These are phyloP conservation scores for Pistacia atlantica DNA, from an alignment of 345 rosid species.

Conservation along the genomic window DNA sequence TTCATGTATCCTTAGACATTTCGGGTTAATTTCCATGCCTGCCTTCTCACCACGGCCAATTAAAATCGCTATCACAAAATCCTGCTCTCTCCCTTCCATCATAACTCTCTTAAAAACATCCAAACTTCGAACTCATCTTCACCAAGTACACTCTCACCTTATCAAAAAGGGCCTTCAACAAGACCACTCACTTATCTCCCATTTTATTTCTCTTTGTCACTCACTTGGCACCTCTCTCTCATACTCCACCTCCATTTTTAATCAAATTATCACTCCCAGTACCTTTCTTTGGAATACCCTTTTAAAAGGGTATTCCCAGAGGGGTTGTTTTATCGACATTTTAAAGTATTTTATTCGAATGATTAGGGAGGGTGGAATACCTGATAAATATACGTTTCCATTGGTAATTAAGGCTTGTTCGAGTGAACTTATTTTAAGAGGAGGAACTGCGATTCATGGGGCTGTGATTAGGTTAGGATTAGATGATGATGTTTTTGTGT, in stretches of 20 bases:
- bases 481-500: slow-evolving; percentile 49
- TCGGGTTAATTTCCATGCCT: slow-evolving; percentile 28
- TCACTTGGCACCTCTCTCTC: slow-evolving; percentile 38
- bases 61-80: slow-evolving; percentile 9
- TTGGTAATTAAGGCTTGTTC: slow-evolving; percentile 59
- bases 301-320: slow-evolving; percentile 42
- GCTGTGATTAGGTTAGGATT: slow-evolving; percentile 44
- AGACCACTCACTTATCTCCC: slow-evolving; percentile 59
- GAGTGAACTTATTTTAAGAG: slow-evolving; percentile 31
- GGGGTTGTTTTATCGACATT: slow-evolving; percentile 30
- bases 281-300: slow-evolving; percentile 64
- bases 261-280: slow-evolving; percentile 45
- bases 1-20: too few relatives aligned
- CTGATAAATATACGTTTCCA: slow-evolving; percentile 60
- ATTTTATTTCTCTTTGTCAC: slow-evolving; percentile 38
- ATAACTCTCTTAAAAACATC: slow-evolving; percentile 54
- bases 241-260: slow-evolving; percentile 52
- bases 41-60: slow-evolving; percentile 11
- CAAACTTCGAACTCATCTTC: slow-evolving; percentile 46
- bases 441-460: slow-evolving; percentile 61
- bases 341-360: slow-evolving; percentile 54
- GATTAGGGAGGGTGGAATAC: slow-evolving; percentile 43
- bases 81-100: slow-evolving; percentile 35
- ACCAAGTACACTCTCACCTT: slow-evolving; percentile 69
- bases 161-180: slow-evolving; percentile 75